Evolutionary conservation across 495 filamentous ascomycete genomes (phyloP), one percentile per base, ranked within the genome.

Genomic region (Pseudoneurospora amorphoporcata): DNA sequence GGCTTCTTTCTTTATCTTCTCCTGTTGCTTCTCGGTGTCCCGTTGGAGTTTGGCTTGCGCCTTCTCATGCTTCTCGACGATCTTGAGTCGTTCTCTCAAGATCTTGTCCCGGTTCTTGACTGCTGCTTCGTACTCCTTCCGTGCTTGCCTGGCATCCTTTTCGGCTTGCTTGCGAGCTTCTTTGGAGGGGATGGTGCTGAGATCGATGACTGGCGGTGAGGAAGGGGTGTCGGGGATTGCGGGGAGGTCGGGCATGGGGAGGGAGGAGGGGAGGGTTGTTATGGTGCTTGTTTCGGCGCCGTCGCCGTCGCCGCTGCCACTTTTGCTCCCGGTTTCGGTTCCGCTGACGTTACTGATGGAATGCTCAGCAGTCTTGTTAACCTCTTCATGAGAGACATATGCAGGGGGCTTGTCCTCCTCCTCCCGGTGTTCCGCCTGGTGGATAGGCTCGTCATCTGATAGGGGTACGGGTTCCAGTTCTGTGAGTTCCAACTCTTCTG

Each of bases 71-170:
- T 88, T 89, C 72, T 88, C 83, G 19, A 88, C 53, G 3, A 87
- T 75, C 74, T 88, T 90, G 23, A 84, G 80, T 0, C 89, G 84
- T 40, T 89, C 87, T 70, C 83, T 87, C n/a, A 92, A 81, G 0
- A 84, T 83, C 71, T 84, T 90, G 8, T 89, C 87, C 4, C 87
- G 87, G 70, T 90, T 86, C 76, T 91, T 92, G 70, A 92, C 77
- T 10, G 86, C 83, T 74, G 84, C 84, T 68, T 89, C 83, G 80
- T 90, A 90, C 4, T 82, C 81, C 75, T 92, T 92, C 39, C 86
- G 76, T 0, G 79, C 83, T 19, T 81, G 83, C 72, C 83, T 85
- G 69, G 88, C 86, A 71, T 91, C 87, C 72, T 88, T 90, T 76
- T 90, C 87, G 4, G 88, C 90, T 40, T 87, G 83, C 76, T 91